phyloP scores from a whole-genome alignment of 306 rosid genomes.

The Neltuma alba region DNA sequence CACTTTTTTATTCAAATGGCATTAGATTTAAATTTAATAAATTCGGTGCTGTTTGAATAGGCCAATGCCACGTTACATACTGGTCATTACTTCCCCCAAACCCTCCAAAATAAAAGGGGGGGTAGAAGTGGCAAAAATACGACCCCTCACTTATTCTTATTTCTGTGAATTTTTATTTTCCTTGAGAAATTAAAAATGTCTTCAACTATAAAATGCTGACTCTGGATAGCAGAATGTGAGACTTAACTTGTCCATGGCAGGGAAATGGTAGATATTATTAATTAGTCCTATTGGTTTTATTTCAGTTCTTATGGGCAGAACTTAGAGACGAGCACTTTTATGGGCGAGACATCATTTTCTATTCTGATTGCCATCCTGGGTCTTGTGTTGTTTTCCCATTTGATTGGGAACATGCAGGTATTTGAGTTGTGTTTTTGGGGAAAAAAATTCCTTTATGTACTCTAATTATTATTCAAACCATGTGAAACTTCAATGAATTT shows the following conservation, averaged over 20 bases:
- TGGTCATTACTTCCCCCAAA: not conserved
- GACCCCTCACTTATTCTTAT: not conserved
- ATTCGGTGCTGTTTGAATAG: not conserved
- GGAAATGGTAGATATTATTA: slow-evolving; percentile 26
- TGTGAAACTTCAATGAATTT: slow-evolving; percentile 18
- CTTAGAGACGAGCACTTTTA: slow-evolving; percentile 77
- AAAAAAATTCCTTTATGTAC: not conserved
- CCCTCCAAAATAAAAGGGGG: not conserved
- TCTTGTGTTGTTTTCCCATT: slow-evolving; percentile 91
- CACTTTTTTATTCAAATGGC: not conserved
- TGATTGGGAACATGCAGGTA: slow-evolving; percentile 99
- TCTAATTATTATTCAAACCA: slow-evolving; percentile 13
- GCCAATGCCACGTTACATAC: not conserved
- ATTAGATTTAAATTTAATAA: not conserved
- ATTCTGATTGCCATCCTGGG: slow-evolving; percentile 94
- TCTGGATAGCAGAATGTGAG: slow-evolving; percentile 8
- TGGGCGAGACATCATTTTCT: slow-evolving; percentile 94
- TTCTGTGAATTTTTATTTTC: not conserved
- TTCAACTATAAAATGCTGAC: slow-evolving; percentile 9
- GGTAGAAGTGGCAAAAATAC: not conserved
- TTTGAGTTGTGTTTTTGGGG: not conserved
- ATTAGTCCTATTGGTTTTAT: slow-evolving; percentile 37
- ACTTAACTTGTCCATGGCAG: not conserved
- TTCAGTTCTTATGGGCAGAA: slow-evolving; percentile 97
- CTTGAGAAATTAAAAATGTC: not conserved